Base-by-base conservation (phyloP, 495 filamentous ascomycete genomes). In the Daldinia decipiens region DNA sequence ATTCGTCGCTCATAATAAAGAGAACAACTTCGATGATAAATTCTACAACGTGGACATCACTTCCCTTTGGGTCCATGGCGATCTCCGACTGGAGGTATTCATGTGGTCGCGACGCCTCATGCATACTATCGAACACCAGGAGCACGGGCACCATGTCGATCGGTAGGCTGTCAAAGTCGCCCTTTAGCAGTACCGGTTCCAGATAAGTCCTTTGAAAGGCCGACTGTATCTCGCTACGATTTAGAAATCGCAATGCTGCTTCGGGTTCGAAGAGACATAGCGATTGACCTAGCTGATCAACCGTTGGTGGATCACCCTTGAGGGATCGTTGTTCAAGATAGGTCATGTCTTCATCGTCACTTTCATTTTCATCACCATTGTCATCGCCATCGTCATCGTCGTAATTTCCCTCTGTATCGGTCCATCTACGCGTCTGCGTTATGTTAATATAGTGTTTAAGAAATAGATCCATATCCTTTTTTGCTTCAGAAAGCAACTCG, bases 1-100 rank as follows among this genome's bases (percentile, higher is more conserved):
- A 53, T 31, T 53, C 50, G 11, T 53, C 26, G 26, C 50, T 53
- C 50, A 53, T 31, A n/a, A 53, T 53, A 52, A 27, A 52, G 24
- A 24, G 50, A 31, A 53, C 13, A 31, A 53, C 24, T 24, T 27
- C 50, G 6, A 53, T 6, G 5, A 53, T 53, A 15, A 53, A 53
- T 17, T 53, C 24, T n/a, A 53, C 26, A 17, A 31, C 27, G 9
- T 13, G 50, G 15, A 4, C 24, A 38, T 57, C n/a, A 24, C 19
- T 34, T 17, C 19, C 54, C 8, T 57, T 11, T 21, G 31, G 53
- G 7, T 24, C 43, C 8, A 47, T 11, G 3, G 17, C 17, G 43
- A 47, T 21, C 43, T 47, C 17, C 8, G 43, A 47, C 43, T 21
- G 43, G 19, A 47, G 43, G 19, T 47, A 47, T 13, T 12, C 19